Base-by-base conservation (phyloP, 805 yeast species). In the Torulaspora maleeae region DNA sequence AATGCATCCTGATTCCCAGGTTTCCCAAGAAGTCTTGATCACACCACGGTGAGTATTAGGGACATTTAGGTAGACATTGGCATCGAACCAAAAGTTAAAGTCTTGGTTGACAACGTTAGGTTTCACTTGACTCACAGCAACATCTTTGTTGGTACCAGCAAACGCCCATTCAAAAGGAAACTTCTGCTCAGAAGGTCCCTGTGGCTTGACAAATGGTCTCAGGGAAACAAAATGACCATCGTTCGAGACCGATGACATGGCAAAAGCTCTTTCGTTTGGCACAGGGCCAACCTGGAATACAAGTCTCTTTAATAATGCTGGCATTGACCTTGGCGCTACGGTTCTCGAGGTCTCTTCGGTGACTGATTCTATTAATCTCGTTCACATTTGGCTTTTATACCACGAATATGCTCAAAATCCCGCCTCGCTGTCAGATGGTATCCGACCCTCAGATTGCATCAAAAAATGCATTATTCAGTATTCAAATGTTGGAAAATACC, bases 121-220 rank as follows among this genome's bases (percentile, higher is more conserved):
- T 32, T 51, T 55, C 10, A 73, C 59, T 38, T 57, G 61, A 35
- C 58, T 61, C 9, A 69, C 70, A 5, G 60, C 65, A 28, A 72
- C 54, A 3, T 63, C 60, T 12, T 64, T 63, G 41, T 77, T 78
- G 1, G 58, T 59, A 2, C 86, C 86, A 4, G 75, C 73, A 61
- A 78, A 75, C 1, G 73, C 77, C 82, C 83, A 77, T 53, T 80
- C 80, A 51, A 78, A 78, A 17, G 76, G 76, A 52, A 71, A 72
- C n/a, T 49, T 53, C 13, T 54, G 53, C 37, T 61, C 67, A 4
- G 55, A 52, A 2, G 53, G 54, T 3, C 56, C 54, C 5, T 41
- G 25, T 24, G 66, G 62, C n/a, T 52, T 53, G 37, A 58, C 56
- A 13, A 66, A 54, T 12, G 72, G 69, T 49, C 78, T 63, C 36